Evolutionary conservation across 352 stramenopile species (phyloP).

Genomic region (Globisporangium viniferum): DNA sequence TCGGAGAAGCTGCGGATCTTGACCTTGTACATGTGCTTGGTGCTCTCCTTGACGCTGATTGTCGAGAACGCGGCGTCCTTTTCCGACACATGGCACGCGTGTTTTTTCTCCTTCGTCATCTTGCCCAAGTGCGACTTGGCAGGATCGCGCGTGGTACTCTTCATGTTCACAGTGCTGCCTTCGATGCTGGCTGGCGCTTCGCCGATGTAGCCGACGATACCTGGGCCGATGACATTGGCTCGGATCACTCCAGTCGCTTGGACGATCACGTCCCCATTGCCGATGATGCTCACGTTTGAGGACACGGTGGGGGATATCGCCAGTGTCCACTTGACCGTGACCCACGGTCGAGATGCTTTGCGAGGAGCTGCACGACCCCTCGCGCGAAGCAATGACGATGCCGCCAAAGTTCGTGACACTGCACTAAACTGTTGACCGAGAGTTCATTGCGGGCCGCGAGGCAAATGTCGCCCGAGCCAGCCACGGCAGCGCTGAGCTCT

Average conservation of each 20-base stretch:
- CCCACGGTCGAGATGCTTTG: constrained; percentile 13
- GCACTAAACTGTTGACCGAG: neutral
- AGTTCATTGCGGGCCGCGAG: neutral
- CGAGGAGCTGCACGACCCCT: constrained; percentile 4
- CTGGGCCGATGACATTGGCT: constrained; percentile 11
- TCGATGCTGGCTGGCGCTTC: constrained; percentile 4
- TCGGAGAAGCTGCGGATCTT: constrained; percentile 7
- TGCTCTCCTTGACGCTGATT: neutral
- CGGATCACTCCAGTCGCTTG: constrained; percentile 4
- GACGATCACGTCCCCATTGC: constrained; percentile 14
- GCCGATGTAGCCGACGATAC: constrained; percentile 11
- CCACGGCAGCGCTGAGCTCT: neutral
- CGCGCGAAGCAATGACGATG: constrained; percentile 14
- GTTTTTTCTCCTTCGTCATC: neutral
- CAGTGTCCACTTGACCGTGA: constrained; percentile 17
- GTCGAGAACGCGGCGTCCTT: neutral
- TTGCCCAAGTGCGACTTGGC: neutral
- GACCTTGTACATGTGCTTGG: neutral
- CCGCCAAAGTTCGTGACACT: constrained; percentile 15
- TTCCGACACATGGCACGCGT: neutral
- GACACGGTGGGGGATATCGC: constrained; percentile 9
- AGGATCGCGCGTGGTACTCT: neutral
- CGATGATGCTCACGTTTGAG: constrained; percentile 4
- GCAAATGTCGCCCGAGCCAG: constrained; percentile 1
- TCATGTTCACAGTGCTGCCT: neutral